Evolutionary conservation across 202 grass and related monocot genomes (phyloP).

Genomic region (Setaria italica): DNA sequence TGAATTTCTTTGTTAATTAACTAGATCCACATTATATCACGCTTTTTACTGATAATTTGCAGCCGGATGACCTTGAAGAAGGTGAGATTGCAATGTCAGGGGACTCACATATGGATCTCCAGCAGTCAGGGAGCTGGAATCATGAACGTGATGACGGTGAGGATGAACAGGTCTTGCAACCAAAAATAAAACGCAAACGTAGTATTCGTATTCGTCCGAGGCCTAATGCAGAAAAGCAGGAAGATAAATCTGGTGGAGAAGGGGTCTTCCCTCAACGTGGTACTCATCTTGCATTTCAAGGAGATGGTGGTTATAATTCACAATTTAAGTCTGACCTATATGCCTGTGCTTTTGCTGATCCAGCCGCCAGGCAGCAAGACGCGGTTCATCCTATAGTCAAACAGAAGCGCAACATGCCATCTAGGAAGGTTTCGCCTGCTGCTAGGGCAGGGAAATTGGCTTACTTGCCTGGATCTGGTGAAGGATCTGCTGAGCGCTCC

Average conservation of each 20-base stretch:
- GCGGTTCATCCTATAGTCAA: constrained; percentile 50
- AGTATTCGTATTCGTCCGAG: constrained; percentile 83
- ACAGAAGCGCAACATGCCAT: constrained; percentile 71
- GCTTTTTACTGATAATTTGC: constrained; percentile 47
- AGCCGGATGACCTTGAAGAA: constrained; percentile 95
- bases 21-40: neutral
- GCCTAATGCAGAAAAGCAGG: constrained; percentile 64
- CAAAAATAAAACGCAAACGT: constrained; percentile 89
- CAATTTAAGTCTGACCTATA: constrained; percentile 54
- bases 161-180: constrained; percentile 86
- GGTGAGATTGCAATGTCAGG: constrained; percentile 96
- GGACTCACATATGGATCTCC: constrained; percentile 83
- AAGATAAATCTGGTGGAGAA: constrained; percentile 66
- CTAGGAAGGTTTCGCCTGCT: constrained; percentile 71
- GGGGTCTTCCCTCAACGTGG: constrained; percentile 50
- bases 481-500: constrained; percentile 59
- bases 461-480: constrained; percentile 67
- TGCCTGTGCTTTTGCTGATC: constrained; percentile 45
- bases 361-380: constrained; percentile 57
- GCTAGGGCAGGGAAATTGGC: constrained; percentile 62
- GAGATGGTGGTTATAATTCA: constrained; percentile 58
- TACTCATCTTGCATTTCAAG: constrained; percentile 52
- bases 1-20: constrained; percentile 35
- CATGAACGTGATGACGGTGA: constrained; percentile 87
- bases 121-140: constrained; percentile 79